Conservation (phyloP, 1,139 yeast species). For the Taiozyma sp. region DNA sequence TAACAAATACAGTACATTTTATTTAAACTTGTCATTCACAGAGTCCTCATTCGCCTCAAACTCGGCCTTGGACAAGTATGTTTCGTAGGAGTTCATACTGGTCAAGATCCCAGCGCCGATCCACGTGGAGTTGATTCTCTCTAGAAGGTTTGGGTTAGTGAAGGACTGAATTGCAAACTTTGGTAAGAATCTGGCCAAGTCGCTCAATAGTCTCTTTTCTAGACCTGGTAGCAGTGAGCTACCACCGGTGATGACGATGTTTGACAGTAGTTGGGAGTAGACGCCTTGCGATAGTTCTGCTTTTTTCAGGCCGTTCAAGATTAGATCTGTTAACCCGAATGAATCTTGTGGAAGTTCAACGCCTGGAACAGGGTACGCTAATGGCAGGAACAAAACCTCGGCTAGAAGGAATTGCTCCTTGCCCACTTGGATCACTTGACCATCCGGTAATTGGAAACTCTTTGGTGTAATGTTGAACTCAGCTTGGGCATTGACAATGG, state of each 20-base stretch:
- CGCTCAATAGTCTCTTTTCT: conserved; percentile 57
- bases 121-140: conserved; percentile 58
- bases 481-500: conserved; percentile 27
- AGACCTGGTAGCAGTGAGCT: conserved; percentile 56
- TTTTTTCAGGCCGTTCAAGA: conserved; percentile 39
- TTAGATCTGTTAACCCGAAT: conserved; percentile 42
- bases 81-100: conserved; percentile 39
- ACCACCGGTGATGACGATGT: conserved; percentile 66
- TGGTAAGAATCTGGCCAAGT: conserved; percentile 50
- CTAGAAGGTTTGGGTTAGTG: conserved; percentile 34
- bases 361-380: conserved; percentile 29
- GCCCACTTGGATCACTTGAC: conserved; percentile 31
- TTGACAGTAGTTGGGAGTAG: conserved; percentile 41
- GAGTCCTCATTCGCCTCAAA: conserved; percentile 60
- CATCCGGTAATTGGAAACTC: conserved; percentile 46
- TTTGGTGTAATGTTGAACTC: conserved; percentile 25
- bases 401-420: conserved; percentile 41
- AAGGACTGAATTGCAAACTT: conserved; percentile 39
- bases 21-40: conserved; percentile 46
- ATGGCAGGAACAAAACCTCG: conserved; percentile 56
- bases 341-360: conserved; percentile 29
- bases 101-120: conserved; percentile 64
- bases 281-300: conserved; percentile 34
- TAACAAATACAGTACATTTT: neutral
- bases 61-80: conserved; percentile 52